These are phyloP conservation scores for Exutisphaerella laricina DNA, from an alignment of 2,329 filamentous ascomycete species.

Conservation along the genomic window DNA sequence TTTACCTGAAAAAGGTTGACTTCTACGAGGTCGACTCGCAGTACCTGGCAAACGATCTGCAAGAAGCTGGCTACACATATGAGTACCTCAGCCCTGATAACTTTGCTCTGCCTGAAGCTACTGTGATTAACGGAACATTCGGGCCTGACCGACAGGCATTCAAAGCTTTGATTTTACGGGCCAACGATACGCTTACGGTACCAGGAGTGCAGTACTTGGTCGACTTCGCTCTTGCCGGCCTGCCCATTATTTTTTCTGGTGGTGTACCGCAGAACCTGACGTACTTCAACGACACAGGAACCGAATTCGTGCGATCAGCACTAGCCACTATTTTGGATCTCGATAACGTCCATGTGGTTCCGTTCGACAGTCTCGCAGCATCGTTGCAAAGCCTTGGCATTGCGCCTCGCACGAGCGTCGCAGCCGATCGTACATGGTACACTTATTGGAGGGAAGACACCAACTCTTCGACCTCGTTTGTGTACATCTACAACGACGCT, in stretches of 20 bases:
- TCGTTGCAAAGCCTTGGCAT: constrained; percentile 33
- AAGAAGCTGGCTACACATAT: constrained; percentile 32
- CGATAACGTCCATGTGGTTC: constrained; percentile 35
- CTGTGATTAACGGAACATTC: constrained; percentile 35
- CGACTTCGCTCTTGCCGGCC: constrained; percentile 35
- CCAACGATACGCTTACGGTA: constrained; percentile 36
- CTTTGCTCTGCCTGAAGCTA: constrained; percentile 37
- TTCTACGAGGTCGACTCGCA: constrained; percentile 13
- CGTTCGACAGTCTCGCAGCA: constrained; percentile 29
- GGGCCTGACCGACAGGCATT: constrained; percentile 39
- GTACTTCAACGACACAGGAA: constrained; percentile 11
- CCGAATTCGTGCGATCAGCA: constrained; percentile 17
- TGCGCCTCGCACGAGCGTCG: constrained; percentile 28
- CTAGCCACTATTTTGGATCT: constrained; percentile 25
- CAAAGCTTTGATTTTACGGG: constrained; percentile 40
- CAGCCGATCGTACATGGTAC: constrained; percentile 31
- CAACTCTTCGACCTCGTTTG: constrained; percentile 30
- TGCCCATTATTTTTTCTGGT: constrained; percentile 41
- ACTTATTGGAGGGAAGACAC: constrained; percentile 35
- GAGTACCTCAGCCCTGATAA: constrained; percentile 45
- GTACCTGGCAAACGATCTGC: constrained; percentile 26
- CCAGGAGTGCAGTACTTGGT: constrained; percentile 33
- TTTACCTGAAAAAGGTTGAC: constrained; percentile 33
- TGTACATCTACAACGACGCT: constrained; percentile 41
- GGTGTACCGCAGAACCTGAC: constrained; percentile 29